phyloP scores from a whole-genome alignment of 2,329 filamentous ascomycete species.

The Leptosphaerulina australis region DNA sequence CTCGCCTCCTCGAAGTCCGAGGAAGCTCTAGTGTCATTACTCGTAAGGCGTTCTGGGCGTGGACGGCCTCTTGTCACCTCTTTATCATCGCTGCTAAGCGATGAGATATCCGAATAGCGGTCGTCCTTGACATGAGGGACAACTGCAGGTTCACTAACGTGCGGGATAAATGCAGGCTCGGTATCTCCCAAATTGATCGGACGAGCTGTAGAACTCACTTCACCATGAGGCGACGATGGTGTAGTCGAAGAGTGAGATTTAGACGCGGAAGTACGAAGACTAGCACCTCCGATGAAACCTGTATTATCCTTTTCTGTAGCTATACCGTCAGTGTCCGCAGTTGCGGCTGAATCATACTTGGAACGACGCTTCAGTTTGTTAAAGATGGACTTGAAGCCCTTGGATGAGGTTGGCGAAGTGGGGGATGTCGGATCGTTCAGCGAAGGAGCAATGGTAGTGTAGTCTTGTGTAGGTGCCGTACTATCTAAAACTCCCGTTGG shows the following conservation, averaged over 20 bases:
- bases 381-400: slow-evolving; percentile 47
- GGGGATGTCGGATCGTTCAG: slow-evolving; percentile 27
- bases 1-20: slow-evolving; percentile 60
- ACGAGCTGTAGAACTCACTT: slow-evolving; percentile 14
- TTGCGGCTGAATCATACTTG: slow-evolving; percentile 32
- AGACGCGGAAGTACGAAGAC: slow-evolving; percentile 37
- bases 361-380: slow-evolving; percentile 49
- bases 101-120: slow-evolving; percentile 44
- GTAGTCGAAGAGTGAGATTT: slow-evolving; percentile 20
- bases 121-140: slow-evolving; percentile 19
- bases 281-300: slow-evolving; percentile 54
- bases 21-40: slow-evolving; percentile 43
- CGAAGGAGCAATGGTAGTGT: slow-evolving; percentile 13
- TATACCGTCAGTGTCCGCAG: slow-evolving; percentile 17
- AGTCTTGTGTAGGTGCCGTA: neutral
- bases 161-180: slow-evolving; percentile 25
- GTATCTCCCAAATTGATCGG: slow-evolving; percentile 24
- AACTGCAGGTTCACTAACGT: slow-evolving; percentile 19
- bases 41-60: slow-evolving; percentile 27
- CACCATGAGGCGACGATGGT: slow-evolving; percentile 11
- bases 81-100: slow-evolving; percentile 36
- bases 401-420: slow-evolving; percentile 40
- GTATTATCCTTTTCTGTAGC: slow-evolving; percentile 35
- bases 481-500: slow-evolving; percentile 2
- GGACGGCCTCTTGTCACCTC: slow-evolving; percentile 29